These are phyloP conservation scores for Syzygium oleosum DNA, from an alignment of 345 rosid genomes.

Conservation along the genomic window DNA sequence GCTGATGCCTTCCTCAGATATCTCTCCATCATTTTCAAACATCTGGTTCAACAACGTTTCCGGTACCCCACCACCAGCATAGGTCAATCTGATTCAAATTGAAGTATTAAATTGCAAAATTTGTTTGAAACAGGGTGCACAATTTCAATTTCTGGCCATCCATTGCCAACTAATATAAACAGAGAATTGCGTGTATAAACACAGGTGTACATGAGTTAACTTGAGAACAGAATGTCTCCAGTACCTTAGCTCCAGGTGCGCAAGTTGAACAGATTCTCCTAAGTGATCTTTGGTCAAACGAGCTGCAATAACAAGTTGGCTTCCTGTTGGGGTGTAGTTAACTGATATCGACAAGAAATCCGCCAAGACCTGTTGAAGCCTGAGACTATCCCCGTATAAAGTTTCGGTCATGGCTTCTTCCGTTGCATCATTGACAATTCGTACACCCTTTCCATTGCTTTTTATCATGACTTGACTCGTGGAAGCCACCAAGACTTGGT, in stretches of 20 bases:
- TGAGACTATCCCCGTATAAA: slow-evolving; percentile 69
- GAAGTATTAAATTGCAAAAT: background rate
- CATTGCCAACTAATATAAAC: background rate
- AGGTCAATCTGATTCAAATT: slow-evolving; percentile 43
- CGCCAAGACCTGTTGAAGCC: slow-evolving; percentile 79
- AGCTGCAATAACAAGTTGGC: slow-evolving; percentile 44
- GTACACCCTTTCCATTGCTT: slow-evolving; percentile 51
- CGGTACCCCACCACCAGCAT: slow-evolving; percentile 59
- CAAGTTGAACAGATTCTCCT: slow-evolving; percentile 69
- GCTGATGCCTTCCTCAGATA: slow-evolving; percentile 69
- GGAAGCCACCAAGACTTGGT: slow-evolving; percentile 45
- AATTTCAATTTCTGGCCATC: background rate
- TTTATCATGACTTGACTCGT: slow-evolving; percentile 69
- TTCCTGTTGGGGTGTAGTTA: slow-evolving; percentile 50
- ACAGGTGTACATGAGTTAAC: background rate
- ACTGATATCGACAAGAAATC: slow-evolving; percentile 61
- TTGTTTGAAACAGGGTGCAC: background rate
- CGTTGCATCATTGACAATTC: slow-evolving; percentile 35
- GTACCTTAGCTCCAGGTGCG: slow-evolving; percentile 66
- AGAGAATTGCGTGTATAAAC: background rate
- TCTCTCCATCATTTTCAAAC: slow-evolving; percentile 57
- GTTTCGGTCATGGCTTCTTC: slow-evolving; percentile 47
- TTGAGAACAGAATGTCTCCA: background rate
- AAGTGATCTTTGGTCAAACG: slow-evolving; percentile 53
- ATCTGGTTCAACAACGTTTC: slow-evolving; percentile 63